Percentiles rank a stretch among this genome's conserved stretches.
phyloP scores from a whole-genome alignment of 768 basidiomycete genomes.

The Tricholoma sp. region DNA sequence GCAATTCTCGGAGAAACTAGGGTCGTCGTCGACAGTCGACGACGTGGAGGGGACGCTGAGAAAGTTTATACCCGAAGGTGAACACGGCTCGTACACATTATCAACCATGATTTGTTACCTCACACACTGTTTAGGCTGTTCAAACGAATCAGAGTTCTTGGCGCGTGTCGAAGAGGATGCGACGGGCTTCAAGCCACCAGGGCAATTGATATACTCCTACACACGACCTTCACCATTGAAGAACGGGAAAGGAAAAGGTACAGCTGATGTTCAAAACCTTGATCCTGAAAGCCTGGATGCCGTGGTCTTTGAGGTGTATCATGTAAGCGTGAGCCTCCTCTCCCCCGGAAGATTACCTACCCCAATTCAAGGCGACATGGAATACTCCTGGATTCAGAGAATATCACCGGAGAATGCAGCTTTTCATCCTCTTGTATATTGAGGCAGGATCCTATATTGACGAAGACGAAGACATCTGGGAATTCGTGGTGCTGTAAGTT shows the following conservation, averaged over 20 bases:
- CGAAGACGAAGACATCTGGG: constrained; percentile 92
- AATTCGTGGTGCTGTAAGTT: constrained; percentile 82
- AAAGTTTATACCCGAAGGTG: constrained; percentile 74
- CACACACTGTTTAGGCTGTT: constrained; percentile 50
- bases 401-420: constrained; percentile 88
- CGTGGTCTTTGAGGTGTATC: constrained; percentile 86
- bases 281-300: constrained; percentile 52
- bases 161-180: constrained; percentile 75
- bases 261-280: constrained; percentile 29
- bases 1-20: constrained; percentile 62
- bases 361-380: constrained; percentile 65
- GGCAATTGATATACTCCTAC: constrained; percentile 75
- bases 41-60: constrained; percentile 78
- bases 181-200: constrained; percentile 69
- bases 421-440: constrained; percentile 92
- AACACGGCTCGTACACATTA: constrained; percentile 7
- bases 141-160: constrained; percentile 61
- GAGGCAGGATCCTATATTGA: constrained; percentile 94
- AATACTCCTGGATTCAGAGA: constrained; percentile 83
- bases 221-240: constrained; percentile 43
- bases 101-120: neutral
- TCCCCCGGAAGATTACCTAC: neutral
- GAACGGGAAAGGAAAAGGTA: constrained; percentile 53
- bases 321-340: constrained; percentile 47
- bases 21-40: constrained; percentile 66